Evolutionary conservation across 2,329 filamentous ascomycete genomes (phyloP).

Genomic region (Exophiala oligosperma): DNA sequence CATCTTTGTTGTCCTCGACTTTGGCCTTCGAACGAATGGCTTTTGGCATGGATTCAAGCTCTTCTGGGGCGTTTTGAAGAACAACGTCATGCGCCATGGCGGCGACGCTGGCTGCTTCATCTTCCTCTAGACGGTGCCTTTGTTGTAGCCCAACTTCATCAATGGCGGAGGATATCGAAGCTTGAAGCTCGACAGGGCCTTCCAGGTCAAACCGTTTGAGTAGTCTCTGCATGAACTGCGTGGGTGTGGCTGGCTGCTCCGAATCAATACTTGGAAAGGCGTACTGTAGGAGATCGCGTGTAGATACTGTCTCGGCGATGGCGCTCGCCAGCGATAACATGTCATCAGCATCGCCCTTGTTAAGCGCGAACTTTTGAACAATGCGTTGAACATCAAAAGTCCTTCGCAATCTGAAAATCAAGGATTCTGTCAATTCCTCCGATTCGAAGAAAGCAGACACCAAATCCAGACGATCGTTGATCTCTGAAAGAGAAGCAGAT

Average conservation of each 20-base stretch:
- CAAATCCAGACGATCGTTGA: constrained; percentile 77
- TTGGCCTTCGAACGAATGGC: constrained; percentile 36
- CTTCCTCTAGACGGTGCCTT: constrained; percentile 75
- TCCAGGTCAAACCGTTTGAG: constrained; percentile 63
- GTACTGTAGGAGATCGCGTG: constrained; percentile 43
- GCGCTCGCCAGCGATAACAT: constrained; percentile 80
- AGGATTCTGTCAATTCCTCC: constrained; percentile 66
- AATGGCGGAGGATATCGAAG: constrained; percentile 72
- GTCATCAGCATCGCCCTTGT: constrained; percentile 89
- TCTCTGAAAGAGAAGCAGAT: constrained; percentile 79
- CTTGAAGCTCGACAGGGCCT: constrained; percentile 67
- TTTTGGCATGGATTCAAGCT: constrained; percentile 58
- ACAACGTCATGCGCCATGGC: constrained; percentile 72
- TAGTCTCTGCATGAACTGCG: constrained; percentile 37
- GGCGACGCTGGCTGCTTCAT: constrained; percentile 68
- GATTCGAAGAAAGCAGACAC: constrained; percentile 72
- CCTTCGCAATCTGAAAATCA: constrained; percentile 67
- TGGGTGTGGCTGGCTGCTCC: too few relatives aligned
- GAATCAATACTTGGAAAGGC: constrained; percentile 24
- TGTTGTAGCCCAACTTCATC: constrained; percentile 89
- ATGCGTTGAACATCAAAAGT: constrained; percentile 86
- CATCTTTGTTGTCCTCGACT: constrained; percentile 34
- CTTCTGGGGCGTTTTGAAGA: constrained; percentile 63
- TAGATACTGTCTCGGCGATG: constrained; percentile 69
- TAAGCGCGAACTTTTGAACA: constrained; percentile 90